Percentiles rank a stretch among this genome's conserved stretches.
These are phyloP conservation scores for Xylariaceae sp. DNA, from an alignment of 2,329 filamentous ascomycete genomes.

Conservation along the genomic window DNA sequence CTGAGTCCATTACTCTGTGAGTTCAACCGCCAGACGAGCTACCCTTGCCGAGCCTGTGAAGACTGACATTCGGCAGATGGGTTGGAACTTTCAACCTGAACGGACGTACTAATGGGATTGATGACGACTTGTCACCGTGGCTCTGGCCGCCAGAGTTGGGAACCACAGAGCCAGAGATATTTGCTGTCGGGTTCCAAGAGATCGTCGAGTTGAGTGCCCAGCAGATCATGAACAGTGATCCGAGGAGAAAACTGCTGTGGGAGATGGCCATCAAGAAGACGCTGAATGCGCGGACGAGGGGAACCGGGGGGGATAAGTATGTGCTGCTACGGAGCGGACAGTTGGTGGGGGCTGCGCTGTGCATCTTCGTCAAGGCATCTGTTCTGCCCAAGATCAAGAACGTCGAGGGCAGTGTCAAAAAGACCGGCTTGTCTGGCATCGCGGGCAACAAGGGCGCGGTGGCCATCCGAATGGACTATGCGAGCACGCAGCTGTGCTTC, in stretches of 20 bases:
- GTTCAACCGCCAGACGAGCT: conserved; percentile 15
- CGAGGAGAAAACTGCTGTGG: conserved; percentile 77
- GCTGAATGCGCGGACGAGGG: conserved; percentile 65
- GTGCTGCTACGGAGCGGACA: conserved; percentile 87
- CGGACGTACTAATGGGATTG: conserved; percentile 71
- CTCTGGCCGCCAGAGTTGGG: conserved; percentile 61
- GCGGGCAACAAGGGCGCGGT: conserved; percentile 97
- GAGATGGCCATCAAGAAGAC: conserved; percentile 73
- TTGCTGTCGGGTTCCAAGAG: conserved; percentile 92
- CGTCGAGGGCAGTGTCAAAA: conserved; percentile 93
- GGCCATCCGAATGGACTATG: conserved; percentile 91
- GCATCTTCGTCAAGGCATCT: conserved; percentile 82
- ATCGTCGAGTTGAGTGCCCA: conserved; percentile 97
- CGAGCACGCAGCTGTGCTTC: conserved; percentile 87
- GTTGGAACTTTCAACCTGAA: conserved; percentile 95
- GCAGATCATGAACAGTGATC: conserved; percentile 98
- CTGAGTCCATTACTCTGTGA: conserved; percentile 69
- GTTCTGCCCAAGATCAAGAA: conserved; percentile 82
- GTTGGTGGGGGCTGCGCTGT: conserved; percentile 86
- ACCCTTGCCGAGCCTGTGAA: not conserved
- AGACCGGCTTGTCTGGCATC: conserved; percentile 90
- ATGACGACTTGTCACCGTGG: conserved; percentile 80
- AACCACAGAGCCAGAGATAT: conserved; percentile 69
- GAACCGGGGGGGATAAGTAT: conserved; percentile 68
- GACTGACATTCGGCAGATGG: conserved; percentile 35